Base-by-base conservation (phyloP, 2,329 filamentous ascomycete genomes). In the Zalaria obscura region DNA sequence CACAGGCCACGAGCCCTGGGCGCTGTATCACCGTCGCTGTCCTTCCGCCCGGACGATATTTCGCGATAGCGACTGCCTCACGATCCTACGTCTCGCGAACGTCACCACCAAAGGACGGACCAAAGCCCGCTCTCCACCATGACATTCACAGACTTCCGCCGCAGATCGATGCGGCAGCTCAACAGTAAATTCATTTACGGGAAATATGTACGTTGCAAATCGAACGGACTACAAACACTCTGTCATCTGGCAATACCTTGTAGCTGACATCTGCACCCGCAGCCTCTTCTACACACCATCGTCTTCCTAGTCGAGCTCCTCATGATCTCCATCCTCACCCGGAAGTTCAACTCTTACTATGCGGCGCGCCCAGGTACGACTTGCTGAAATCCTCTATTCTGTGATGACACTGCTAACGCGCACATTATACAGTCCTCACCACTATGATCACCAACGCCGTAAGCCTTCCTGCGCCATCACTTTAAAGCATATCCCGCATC, bases 381-480 rank as follows among this genome's bases (percentile, higher is more conserved):
- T 32, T 27, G 35, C 4, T 59, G 36, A 32, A 31, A 10, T 33
- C 10, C 28, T 6, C 40, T 32, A 5, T 25, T 27, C 25, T 11
- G 33, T 38, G 36, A n/a, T 18, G 5, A 18, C 5, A 9, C 10
- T 31, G 25, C 39, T 42, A 25, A 43, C 42, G 38, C 18, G 38
- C 35, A 4, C 4, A 7, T 4, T 26, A 4, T 4, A 8, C 58
- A 83, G 84, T 98, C 35, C 76, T 98, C 55, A 98, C 91, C 47
- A 98, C 93, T 64, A 98, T 98, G 89, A 85, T 95, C 58, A 94
- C 89, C 60, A 98, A 98, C 67, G 84, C 91, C 51, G 81, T 82
- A 76, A 33, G 36, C 35, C 29, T 35, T 33, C 35, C 26, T 34
- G 34, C 33, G 5, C 6, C 36, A 9, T n/a, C 31, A 11, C 31